These are phyloP conservation scores for Aspergillus sp. DNA, from an alignment of 2,329 filamentous ascomycete species.

Conservation along the genomic window DNA sequence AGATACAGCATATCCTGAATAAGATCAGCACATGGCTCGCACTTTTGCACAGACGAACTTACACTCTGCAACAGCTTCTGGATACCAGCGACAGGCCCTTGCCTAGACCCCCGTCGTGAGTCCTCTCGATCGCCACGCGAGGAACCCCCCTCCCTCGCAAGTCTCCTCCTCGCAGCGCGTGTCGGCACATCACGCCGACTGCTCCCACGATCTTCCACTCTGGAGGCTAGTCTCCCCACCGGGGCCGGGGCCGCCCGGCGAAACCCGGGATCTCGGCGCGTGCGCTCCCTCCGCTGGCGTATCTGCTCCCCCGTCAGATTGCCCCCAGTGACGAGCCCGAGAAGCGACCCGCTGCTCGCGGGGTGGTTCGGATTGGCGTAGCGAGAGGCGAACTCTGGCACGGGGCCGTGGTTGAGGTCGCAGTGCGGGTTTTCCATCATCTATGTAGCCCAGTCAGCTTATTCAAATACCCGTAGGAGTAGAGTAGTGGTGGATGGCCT, in stretches of 20 bases:
- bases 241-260: background rate
- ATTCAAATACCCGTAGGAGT: background rate
- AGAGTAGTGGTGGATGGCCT: too few species aligned
- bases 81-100: slow-evolving; percentile 3
- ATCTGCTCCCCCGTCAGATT: slow-evolving; percentile 25
- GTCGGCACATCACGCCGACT: too few species aligned
- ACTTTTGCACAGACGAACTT: slow-evolving; percentile 1
- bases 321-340: slow-evolving; percentile 50
- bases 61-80: slow-evolving; percentile 31
- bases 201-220: background rate
- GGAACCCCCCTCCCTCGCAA: too few species aligned
- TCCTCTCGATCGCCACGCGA: background rate
- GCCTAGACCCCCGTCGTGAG: background rate
- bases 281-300: slow-evolving; percentile 8
- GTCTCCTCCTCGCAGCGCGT: too few species aligned
- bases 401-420: slow-evolving; percentile 31
- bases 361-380: slow-evolving; percentile 54
- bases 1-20: slow-evolving; percentile 51
- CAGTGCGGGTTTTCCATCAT: slow-evolving; percentile 42
- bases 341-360: slow-evolving; percentile 49
- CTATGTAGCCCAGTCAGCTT: slow-evolving; percentile 13
- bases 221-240: background rate
- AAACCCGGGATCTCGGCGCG: background rate
- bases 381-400: slow-evolving; percentile 44
- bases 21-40: background rate